Percentiles rank a stretch among this genome's conserved stretches.
phyloP scores from a whole-genome alignment of 192 early-diverging fungal species.

The Rhizoclosmatium globosum region DNA sequence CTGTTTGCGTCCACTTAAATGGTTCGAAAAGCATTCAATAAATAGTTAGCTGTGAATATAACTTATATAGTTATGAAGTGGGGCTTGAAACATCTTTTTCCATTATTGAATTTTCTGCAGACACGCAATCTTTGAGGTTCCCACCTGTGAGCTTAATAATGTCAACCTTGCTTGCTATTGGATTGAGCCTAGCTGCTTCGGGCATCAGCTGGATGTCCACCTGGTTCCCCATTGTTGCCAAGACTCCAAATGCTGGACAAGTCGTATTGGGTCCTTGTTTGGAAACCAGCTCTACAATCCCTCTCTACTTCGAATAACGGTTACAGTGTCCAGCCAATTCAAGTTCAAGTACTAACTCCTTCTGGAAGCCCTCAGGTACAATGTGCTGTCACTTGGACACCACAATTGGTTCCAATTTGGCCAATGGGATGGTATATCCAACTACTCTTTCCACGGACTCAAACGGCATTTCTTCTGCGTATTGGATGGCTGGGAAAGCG shows the following conservation, averaged over 20 bases:
- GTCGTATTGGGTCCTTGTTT: not conserved
- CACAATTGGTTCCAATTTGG: not conserved
- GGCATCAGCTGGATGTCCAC: not conserved
- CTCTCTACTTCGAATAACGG: not conserved
- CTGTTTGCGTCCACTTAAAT: no score
- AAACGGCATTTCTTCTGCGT: not conserved
- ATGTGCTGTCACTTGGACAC: slow-evolving; percentile 9
- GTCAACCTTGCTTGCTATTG: no score
- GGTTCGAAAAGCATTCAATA: no score
- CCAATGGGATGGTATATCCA: slow-evolving; percentile 1
- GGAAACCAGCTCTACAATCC: slow-evolving; percentile 17
- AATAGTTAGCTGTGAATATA: no score
- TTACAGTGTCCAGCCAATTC: not conserved
- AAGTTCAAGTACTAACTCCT: not conserved
- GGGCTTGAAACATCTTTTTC: no score
- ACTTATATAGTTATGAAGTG: no score
- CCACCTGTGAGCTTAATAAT: no score
- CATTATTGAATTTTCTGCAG: no score
- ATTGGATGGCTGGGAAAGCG: slow-evolving; percentile 7
- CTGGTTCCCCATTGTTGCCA: not conserved
- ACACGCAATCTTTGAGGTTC: no score
- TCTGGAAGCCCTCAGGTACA: not conserved
- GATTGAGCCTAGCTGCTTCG: no score
- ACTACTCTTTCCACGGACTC: not conserved
- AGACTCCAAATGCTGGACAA: not conserved